Conservation (phyloP, 2,329 filamentous ascomycete genomes). For the Aspergillus pseudoglaucus region DNA sequence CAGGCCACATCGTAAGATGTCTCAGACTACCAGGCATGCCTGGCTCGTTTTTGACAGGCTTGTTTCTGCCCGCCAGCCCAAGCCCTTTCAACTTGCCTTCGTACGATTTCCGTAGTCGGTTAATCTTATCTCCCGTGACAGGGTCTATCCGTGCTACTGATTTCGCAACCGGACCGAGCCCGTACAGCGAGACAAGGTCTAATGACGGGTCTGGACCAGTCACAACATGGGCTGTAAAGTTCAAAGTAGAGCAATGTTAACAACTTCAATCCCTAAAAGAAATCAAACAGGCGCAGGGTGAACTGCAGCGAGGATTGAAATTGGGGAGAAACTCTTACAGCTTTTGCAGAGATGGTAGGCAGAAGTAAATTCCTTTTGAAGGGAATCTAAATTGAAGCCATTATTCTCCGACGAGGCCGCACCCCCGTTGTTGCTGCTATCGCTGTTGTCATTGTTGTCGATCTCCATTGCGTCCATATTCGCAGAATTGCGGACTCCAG, state of each 20-base stretch:
- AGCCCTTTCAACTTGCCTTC: constrained; percentile 46
- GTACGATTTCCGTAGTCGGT: constrained; percentile 53
- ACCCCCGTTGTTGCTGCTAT: constrained; percentile 27
- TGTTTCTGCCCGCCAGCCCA: constrained; percentile 43
- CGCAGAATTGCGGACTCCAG: constrained; percentile 16
- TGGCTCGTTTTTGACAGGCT: constrained; percentile 40
- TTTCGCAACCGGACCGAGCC: constrained; percentile 49
- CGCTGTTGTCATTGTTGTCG: constrained; percentile 32
- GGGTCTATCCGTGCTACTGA: constrained; percentile 56
- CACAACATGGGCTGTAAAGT: constrained; percentile 38
- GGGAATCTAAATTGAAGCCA: constrained; percentile 34
- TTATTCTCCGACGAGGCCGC: constrained; percentile 13
- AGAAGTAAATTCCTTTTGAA: constrained; percentile 41
- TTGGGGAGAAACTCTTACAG: constrained; percentile 41
- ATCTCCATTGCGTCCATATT: constrained; percentile 7
- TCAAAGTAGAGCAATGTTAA: constrained; percentile 35
- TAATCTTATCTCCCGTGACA: constrained; percentile 58
- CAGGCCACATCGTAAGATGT: constrained; percentile 42
- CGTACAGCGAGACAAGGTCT: constrained; percentile 55
- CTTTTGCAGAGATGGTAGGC: constrained; percentile 45
- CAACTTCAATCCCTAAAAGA: constrained; percentile 27
- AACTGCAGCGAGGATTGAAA: constrained; percentile 33
- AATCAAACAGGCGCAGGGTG: constrained; percentile 18
- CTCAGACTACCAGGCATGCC: constrained; percentile 32
- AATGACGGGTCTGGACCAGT: constrained; percentile 52